These are phyloP conservation scores for Porcisia deanei DNA, from an alignment of 208 protist species.

Conservation along the genomic window DNA sequence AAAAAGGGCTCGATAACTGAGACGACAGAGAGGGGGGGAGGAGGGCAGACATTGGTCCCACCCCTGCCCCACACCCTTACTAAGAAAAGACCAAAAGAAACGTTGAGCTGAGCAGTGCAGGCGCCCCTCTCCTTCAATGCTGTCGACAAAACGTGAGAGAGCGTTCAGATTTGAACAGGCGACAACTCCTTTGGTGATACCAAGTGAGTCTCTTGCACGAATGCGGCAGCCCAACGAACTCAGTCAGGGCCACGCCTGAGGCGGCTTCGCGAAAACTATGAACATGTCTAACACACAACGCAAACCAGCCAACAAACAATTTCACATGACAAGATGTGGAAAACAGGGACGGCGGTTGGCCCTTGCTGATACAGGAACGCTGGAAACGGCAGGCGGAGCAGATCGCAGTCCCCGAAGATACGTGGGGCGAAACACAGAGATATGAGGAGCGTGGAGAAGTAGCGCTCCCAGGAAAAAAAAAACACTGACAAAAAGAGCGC, in stretches of 20 bases:
- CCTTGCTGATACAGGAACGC: neutral
- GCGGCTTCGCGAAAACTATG: constrained; percentile 6
- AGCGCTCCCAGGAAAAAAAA: neutral
- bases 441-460: neutral
- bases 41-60: neutral
- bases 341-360: neutral
- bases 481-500: neutral
- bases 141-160: neutral
- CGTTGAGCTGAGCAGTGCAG: neutral
- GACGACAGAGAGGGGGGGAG: neutral
- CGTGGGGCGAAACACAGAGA: neutral
- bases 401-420: neutral
- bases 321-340: neutral
- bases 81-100: neutral
- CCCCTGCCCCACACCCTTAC: too few species aligned
- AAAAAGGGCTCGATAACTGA: neutral
- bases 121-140: neutral
- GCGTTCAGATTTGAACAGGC: neutral
- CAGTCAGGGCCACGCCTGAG: neutral
- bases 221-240: neutral
- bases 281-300: constrained; percentile 3
- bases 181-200: neutral
- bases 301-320: constrained; percentile 11
- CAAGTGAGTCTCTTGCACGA: neutral
- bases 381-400: neutral